Conservation (phyloP, 1,139 yeast species). For the Diutina pseudorugosa region DNA sequence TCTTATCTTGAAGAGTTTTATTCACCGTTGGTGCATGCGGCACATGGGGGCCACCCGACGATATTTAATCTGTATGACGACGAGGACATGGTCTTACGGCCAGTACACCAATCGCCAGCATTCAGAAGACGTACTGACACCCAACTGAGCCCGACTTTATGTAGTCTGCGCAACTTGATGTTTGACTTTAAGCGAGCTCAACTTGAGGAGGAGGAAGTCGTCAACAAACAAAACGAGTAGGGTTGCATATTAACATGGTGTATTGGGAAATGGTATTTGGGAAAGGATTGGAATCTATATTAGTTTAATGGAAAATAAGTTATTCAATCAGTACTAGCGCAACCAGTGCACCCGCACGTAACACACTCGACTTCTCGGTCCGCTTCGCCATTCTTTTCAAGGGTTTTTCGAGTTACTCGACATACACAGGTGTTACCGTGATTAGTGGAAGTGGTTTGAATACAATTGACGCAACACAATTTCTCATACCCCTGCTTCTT, state of each 20-base stretch:
- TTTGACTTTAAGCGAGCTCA: conserved; percentile 1
- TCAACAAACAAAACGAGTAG: not conserved
- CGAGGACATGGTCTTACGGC: conserved; percentile 42
- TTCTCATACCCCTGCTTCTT: conserved; percentile 82
- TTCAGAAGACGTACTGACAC: not conserved
- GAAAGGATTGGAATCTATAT: not conserved
- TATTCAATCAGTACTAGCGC: conserved; percentile 62
- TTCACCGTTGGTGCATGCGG: conserved; percentile 31
- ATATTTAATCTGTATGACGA: conserved; percentile 33
- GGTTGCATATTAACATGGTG: not conserved
- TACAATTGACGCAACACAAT: conserved; percentile 74
- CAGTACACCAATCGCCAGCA: conserved; percentile 1
- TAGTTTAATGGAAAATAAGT: not conserved
- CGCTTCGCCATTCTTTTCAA: conserved; percentile 28
- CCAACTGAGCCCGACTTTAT: not conserved
- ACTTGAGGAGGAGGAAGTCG: not conserved
- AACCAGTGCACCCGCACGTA: conserved; percentile 85
- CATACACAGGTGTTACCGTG: conserved; percentile 72
- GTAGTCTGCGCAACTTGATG: not conserved
- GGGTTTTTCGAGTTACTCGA: conserved; percentile 51
- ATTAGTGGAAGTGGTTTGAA: conserved; percentile 49
- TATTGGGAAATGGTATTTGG: not conserved
- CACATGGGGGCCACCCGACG: not conserved
- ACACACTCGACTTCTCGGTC: conserved; percentile 39
- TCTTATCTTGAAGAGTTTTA: conserved; percentile 56